Evolutionary conservation across 495 filamentous ascomycete genomes (phyloP), one percentile per base, ranked within the genome.

Genomic region (Penicillium herquei): DNA sequence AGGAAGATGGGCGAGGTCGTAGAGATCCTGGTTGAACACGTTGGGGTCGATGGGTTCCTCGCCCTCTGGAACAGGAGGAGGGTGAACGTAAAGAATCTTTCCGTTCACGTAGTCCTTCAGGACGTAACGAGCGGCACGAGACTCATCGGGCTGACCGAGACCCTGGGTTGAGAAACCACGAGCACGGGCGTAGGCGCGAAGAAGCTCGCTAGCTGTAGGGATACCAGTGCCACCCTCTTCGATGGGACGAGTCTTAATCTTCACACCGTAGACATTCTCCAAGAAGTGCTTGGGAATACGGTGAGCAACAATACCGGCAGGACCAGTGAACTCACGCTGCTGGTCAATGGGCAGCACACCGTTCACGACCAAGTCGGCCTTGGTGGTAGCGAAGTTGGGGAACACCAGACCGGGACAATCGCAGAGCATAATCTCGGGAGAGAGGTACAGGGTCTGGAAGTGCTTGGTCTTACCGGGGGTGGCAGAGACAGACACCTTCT

Each of bases 381-480:
- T 98, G 30, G 92, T 98, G 43, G 87, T 90, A 44, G 95, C 92
- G 63, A 98, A 99, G 71, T 98, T 97, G 54, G 95, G 92, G 73
- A 99, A 98, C 2, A 99, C 95, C 17, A 99, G 85, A 83, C 95
- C 95, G 31, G 95, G 95, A 64, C 95, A 99, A 85, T 99, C 95
- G 75, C 95, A 98, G 17, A 99, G 81, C 60, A 97, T 83, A 58
- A 98, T 89, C 57, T 85, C 81, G 13, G 92, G 87, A 57, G 88
- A 92, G 45, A 98, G 81, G 69, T 96, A 93, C 59, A 99, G 91
- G 14, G 95, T 99, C 70, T 99, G 95, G 77, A 99, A 99, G 65
- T 99, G 95, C 76, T 99, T 99, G 9, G 95, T 99, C 73, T 98
- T 99, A 54, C 95, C 95, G 6, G 95, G 95, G 2, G 95, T 99